phyloP scores from a whole-genome alignment of 495 filamentous ascomycete species.

The Penicillium lividum region DNA sequence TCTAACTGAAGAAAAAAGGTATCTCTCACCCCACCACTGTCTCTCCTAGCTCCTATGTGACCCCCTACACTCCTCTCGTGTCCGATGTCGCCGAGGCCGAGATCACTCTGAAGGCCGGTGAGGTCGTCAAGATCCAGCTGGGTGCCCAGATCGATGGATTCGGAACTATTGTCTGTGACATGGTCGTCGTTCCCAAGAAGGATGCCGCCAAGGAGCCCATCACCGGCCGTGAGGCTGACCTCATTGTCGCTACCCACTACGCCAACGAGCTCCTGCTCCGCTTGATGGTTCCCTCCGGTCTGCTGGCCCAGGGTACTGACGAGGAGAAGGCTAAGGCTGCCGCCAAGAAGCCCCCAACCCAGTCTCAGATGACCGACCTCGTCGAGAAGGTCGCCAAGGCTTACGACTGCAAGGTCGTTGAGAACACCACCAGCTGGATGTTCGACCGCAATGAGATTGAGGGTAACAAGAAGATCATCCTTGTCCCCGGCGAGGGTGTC shows the following conservation, averaged over 20 bases:
- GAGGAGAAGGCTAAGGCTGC: conserved; percentile 94
- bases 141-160: conserved; percentile 98
- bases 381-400: conserved; percentile 89
- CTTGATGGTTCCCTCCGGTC: conserved; percentile 84
- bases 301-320: conserved; percentile 78
- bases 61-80: conserved; percentile 89
- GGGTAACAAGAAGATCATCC: conserved; percentile 96
- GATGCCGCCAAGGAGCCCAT: conserved; percentile 59
- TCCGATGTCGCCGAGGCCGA: conserved; percentile 83
- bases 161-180: conserved; percentile 94
- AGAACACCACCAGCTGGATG: conserved; percentile 95
- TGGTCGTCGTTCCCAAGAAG: conserved; percentile 67
- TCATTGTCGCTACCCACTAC: conserved; percentile 88
- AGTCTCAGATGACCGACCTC: conserved; percentile 79
- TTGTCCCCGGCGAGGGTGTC: conserved; percentile 75
- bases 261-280: conserved; percentile 92
- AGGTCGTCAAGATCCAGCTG: conserved; percentile 93
- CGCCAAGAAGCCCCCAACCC: conserved; percentile 73
- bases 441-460: conserved; percentile 98
- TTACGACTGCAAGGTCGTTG: conserved; percentile 90
- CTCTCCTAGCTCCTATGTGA: conserved; percentile 91
- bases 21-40: conserved; percentile 93
- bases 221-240: conserved; percentile 75
- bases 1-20: conserved; percentile 48
- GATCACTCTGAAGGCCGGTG: conserved; percentile 73